Conservation (phyloP, 2,329 filamentous ascomycete species). For the Aspergillus arachidicola region DNA sequence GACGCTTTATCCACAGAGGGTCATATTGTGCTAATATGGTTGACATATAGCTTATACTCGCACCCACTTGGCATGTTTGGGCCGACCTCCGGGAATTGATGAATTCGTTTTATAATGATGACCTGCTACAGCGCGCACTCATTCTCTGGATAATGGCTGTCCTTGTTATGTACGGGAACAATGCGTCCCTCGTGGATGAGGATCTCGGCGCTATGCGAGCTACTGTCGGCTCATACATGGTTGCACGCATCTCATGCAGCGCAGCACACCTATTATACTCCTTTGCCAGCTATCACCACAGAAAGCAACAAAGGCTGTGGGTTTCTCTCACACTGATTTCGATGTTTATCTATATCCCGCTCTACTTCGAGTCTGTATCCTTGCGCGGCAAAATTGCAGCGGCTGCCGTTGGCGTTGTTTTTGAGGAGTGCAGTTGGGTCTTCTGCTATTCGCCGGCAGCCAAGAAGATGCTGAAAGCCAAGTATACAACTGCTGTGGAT, state of each 20-base stretch:
- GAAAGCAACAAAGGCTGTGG: slow-evolving; percentile 50
- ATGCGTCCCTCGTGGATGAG: slow-evolving; percentile 48
- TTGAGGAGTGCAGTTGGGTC: slow-evolving; percentile 49
- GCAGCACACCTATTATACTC: slow-evolving; percentile 45
- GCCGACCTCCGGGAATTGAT: slow-evolving; percentile 54
- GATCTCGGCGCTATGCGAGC: slow-evolving; percentile 50
- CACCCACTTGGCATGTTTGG: slow-evolving; percentile 56
- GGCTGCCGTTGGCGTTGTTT: slow-evolving; percentile 46
- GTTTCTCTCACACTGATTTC: slow-evolving; percentile 46
- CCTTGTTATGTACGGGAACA: slow-evolving; percentile 53
- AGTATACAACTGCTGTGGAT: slow-evolving; percentile 53
- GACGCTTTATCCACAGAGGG: too few species aligned
- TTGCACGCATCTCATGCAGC: slow-evolving; percentile 47
- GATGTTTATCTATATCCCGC: slow-evolving; percentile 47
- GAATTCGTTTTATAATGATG: slow-evolving; percentile 58
- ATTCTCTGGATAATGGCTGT: slow-evolving; percentile 57
- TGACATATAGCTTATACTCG: slow-evolving; percentile 44
- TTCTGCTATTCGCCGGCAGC: slow-evolving; percentile 50
- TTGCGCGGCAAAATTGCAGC: slow-evolving; percentile 47
- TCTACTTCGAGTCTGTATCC: slow-evolving; percentile 48
- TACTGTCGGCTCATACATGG: slow-evolving; percentile 51
- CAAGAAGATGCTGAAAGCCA: slow-evolving; percentile 46
- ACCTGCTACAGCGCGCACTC: slow-evolving; percentile 50
- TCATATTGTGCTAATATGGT: too few species aligned
- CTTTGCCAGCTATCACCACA: slow-evolving; percentile 53